Evolutionary conservation across 345 rosid species (phyloP).

Genomic region (Odontarrhena argentea): DNA sequence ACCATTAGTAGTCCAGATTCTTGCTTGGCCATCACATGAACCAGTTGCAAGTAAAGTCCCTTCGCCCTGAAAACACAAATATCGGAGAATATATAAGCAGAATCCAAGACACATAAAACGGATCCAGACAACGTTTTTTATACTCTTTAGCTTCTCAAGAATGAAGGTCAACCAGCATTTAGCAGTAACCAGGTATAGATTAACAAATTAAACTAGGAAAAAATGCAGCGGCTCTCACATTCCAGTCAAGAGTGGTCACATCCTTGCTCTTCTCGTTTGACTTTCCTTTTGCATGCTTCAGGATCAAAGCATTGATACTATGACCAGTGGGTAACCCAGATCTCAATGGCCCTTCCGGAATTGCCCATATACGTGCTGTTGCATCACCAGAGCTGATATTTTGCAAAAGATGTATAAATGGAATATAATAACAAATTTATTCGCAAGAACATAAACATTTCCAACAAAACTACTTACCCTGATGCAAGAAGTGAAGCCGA

Average conservation of each 20-base stretch:
- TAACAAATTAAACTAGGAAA: background rate
- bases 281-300: slow-evolving; percentile 94
- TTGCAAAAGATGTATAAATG: slow-evolving; percentile 8
- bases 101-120: slow-evolving; percentile 27
- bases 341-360: slow-evolving; percentile 63
- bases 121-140: slow-evolving; percentile 2
- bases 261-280: slow-evolving; percentile 98
- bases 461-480: slow-evolving; percentile 62
- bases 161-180: background rate
- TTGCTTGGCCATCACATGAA: slow-evolving; percentile 96
- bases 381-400: slow-evolving; percentile 90
- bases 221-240: slow-evolving; percentile 59
- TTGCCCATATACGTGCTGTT: slow-evolving; percentile 95
- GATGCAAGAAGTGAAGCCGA: slow-evolving; percentile 98
- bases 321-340: slow-evolving; percentile 56
- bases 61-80: slow-evolving; percentile 61
- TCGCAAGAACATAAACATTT: slow-evolving; percentile 16
- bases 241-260: slow-evolving; percentile 99
- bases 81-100: slow-evolving; percentile 16
- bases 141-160: background rate
- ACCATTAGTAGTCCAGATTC: slow-evolving; percentile 89
- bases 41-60: slow-evolving; percentile 96
- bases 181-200: background rate
- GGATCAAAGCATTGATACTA: slow-evolving; percentile 56
- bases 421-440: background rate